A percentile compares a stretch with the other conserved stretches of the same genome.
These are phyloP conservation scores for Aspergillus spinulosporus DNA, from an alignment of 2,329 filamentous ascomycete genomes.

Conservation along the genomic window DNA sequence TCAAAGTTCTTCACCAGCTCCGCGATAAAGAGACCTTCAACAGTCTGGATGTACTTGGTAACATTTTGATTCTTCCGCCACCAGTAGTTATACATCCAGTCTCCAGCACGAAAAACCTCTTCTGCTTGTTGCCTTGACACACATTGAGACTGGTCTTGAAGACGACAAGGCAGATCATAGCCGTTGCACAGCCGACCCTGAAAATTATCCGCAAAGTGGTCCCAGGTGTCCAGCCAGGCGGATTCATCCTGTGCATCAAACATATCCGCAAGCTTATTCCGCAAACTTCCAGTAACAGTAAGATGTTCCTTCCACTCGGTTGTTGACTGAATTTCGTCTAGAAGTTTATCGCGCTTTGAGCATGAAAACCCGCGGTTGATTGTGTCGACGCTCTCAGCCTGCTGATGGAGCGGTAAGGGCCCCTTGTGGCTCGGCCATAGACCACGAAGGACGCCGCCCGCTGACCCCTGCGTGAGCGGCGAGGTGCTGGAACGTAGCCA, in stretches of 20 bases:
- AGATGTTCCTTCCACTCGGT: constrained; percentile 40
- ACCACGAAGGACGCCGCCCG: constrained; percentile 42
- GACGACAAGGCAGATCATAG: constrained; percentile 37
- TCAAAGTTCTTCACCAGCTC: constrained; percentile 37
- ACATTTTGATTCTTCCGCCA: constrained; percentile 38
- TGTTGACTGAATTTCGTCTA: constrained; percentile 31
- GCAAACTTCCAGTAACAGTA: constrained; percentile 32
- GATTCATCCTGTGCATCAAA: constrained; percentile 29
- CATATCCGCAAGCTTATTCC: constrained; percentile 32
- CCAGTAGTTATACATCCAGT: constrained; percentile 47
- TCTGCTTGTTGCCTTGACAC: constrained; percentile 36
- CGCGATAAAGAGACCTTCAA: constrained; percentile 41
- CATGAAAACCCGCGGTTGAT: constrained; percentile 41
- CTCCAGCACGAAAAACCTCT: constrained; percentile 42
- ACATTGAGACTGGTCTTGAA: constrained; percentile 30
- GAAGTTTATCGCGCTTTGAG: constrained; percentile 23
- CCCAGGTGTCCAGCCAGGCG: constrained; percentile 38
- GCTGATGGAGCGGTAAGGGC: constrained; percentile 40
- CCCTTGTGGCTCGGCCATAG: constrained; percentile 37
- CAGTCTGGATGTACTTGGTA: constrained; percentile 38
- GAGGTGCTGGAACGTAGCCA: constrained; percentile 43
- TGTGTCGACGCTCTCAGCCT: constrained; percentile 38
- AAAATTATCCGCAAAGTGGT: constrained; percentile 45
- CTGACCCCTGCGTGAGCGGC: constrained; percentile 38
- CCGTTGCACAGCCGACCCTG: constrained; percentile 44